Base-by-base conservation (phyloP, 192 early-diverging fungal species). In the Gorgonomyces haynaldii region DNA sequence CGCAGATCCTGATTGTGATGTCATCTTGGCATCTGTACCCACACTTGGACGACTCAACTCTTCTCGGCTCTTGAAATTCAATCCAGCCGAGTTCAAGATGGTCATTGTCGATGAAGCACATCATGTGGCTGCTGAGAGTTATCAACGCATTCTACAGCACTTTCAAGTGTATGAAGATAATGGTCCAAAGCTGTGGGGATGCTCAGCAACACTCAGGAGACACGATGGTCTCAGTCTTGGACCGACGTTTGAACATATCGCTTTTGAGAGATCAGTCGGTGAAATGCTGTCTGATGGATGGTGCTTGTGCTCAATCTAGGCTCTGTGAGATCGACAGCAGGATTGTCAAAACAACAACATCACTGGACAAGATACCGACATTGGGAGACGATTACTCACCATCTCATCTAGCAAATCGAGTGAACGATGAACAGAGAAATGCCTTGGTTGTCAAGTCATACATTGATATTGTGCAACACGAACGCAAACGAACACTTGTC, bases 21-120 rank as follows among this genome's bases (percentile, higher is more conserved):
- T 88, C 0, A 72, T 91, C 21, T 68, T 89, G 19, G 85, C 81
- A 12, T 51, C 44, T 21, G 86, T 91, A 9, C 71, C 76, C 3
- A 76, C 82, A 3, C 69, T 94, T 20, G 88, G 85, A 1, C 48
- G 74, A 15, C 39, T 43, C 2, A 50, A 38, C 7, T 32, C 56
- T n/a, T 59, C 66, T 23, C 57, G 89, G 12, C 45, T 91, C 5
- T 39, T 50, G 7, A 61, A 70, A 29, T 85, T 85, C 45, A 74
- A 94, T 25, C 88, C 89, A 2, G 27, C 32, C 5, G 39, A 70
- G 16, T 97, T 84, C 80, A 94, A 97, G 45, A 74, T 75, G 25
- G 81, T 97, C 34, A 72, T 97, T 16, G 88, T 97, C 40, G 90
- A 9, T 20, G 31, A 86, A 80, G 93, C 91, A 2, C 93, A 94